These are phyloP conservation scores for Phyllostachys edulis DNA, from an alignment of 176 grass and related monocot genomes.

Conservation along the genomic window DNA sequence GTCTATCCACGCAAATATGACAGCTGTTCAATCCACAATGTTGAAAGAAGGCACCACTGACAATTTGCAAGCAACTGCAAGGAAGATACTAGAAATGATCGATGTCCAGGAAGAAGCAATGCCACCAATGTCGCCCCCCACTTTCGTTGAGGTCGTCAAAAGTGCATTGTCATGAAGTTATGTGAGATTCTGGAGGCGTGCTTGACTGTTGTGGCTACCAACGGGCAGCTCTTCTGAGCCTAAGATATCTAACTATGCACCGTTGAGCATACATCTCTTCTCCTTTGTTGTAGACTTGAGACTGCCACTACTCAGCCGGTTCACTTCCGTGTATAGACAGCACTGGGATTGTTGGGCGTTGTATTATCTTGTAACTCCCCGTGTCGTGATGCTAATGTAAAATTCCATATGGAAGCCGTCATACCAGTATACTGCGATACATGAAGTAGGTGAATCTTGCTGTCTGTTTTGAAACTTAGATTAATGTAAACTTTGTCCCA, in stretches of 20 bases:
- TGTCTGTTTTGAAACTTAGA: slow-evolving; percentile 1
- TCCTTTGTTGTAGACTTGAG: neutral
- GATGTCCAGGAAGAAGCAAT: slow-evolving; percentile 54
- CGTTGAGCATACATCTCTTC: neutral
- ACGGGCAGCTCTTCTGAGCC: neutral
- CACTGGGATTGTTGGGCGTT: neutral
- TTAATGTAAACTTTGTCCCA: neutral
- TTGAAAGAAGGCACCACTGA: slow-evolving; percentile 2
- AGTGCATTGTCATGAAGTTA: slow-evolving; percentile 11
- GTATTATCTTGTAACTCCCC: slow-evolving; percentile 3
- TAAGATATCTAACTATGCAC: neutral
- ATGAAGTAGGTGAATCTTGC: neutral
- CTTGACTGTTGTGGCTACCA: neutral
- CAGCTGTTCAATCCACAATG: slow-evolving; percentile 13
- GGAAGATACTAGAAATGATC: slow-evolving; percentile 72
- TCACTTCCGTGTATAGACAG: slow-evolving; percentile 16
- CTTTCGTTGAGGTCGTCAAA: slow-evolving; percentile 28
- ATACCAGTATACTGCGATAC: neutral
- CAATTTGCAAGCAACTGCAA: slow-evolving; percentile 56
- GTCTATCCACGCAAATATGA: slow-evolving; percentile 39
- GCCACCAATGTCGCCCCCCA: slow-evolving; percentile 73
- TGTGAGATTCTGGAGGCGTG: neutral
- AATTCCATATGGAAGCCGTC: neutral
- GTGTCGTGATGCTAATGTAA: neutral
- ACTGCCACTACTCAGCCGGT: neutral